These are phyloP conservation scores for Solanum dulcamara DNA, from an alignment of 257 asterid species.

Conservation along the genomic window DNA sequence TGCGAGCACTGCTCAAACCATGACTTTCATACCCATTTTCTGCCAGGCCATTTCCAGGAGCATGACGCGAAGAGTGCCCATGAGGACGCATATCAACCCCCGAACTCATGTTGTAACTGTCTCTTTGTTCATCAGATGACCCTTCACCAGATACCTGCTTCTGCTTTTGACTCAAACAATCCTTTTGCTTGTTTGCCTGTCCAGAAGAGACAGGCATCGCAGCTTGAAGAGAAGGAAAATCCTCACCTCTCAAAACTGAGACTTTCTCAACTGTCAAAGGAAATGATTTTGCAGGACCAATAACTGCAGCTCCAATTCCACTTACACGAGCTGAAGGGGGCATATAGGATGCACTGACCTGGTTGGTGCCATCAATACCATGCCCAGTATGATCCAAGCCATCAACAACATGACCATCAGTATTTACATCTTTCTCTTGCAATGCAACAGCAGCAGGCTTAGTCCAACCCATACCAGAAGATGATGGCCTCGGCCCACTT, in stretches of 20 bases:
- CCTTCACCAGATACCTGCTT: conserved; percentile 41
- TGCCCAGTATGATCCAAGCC: conserved; percentile 14
- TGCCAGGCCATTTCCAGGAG: conserved; percentile 21
- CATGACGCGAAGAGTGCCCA: conserved; percentile 27
- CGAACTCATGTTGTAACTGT: conserved; percentile 30
- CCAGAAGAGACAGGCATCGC: conserved; percentile 70
- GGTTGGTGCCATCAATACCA: conserved; percentile 29
- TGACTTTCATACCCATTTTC: conserved; percentile 33
- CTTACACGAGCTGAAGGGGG: conserved; percentile 66
- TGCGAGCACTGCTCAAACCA: conserved; percentile 23
- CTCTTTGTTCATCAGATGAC: conserved; percentile 29
- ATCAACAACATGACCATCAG: conserved; percentile 23
- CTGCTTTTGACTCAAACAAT: conserved; percentile 49
- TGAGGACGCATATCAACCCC: conserved; percentile 31
- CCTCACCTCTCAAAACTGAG: conserved; percentile 89
- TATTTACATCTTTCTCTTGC: conserved; percentile 35
- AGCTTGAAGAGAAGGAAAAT: conserved; percentile 91
- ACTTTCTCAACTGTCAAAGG: conserved; percentile 41
- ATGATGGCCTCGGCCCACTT: conserved; percentile 63
- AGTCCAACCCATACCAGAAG: conserved; percentile 91
- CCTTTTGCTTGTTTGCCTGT: conserved; percentile 55
- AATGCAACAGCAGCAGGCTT: conserved; percentile 39
- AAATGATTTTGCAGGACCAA: conserved; percentile 29
- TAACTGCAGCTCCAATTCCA: conserved; percentile 24
- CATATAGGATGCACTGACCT: conserved; percentile 47